phyloP scores from a whole-genome alignment of 495 filamentous ascomycete genomes.

The Aspergillus nidulans region DNA sequence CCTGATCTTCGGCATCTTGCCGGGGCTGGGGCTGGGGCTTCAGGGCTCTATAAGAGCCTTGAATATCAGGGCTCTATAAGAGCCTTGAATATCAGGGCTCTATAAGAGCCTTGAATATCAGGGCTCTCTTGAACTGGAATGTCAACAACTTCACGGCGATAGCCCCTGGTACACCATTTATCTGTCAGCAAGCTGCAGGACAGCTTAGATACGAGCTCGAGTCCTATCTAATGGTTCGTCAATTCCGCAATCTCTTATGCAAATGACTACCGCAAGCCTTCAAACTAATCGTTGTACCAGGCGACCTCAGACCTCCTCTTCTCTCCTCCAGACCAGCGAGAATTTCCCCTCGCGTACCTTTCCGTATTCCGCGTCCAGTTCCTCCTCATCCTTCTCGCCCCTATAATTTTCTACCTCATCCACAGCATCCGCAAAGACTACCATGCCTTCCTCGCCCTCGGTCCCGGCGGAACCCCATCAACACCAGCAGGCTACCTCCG shows the following conservation, averaged over 20 bases:
- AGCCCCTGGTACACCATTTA: not conserved
- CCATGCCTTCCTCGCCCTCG: constrained; percentile 67
- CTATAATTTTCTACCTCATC: constrained; percentile 46
- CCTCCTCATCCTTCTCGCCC: constrained; percentile 26
- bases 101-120: constrained; percentile 5
- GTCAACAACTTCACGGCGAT: not conserved
- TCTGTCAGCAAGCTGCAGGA: too few relatives aligned
- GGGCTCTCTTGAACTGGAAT: not conserved
- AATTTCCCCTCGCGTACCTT: not conserved
- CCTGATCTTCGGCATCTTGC: not conserved
- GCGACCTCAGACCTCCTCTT: not conserved
- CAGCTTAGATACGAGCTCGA: not conserved
- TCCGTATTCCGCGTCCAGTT: constrained; percentile 5
- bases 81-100: too few relatives aligned
- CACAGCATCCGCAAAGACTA: constrained; percentile 71
- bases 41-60: too few relatives aligned
- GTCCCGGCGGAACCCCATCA: constrained; percentile 74
- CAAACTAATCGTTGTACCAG: not conserved
- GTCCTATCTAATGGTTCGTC: not conserved
- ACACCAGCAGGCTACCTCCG: constrained; percentile 68
- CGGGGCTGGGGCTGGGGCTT: not conserved
- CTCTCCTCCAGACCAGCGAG: not conserved
- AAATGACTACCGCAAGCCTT: not conserved
- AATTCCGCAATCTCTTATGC: not conserved
- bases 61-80: too few relatives aligned